phyloP scores from a whole-genome alignment of 306 rosid genomes.

The Datisca glomerata region DNA sequence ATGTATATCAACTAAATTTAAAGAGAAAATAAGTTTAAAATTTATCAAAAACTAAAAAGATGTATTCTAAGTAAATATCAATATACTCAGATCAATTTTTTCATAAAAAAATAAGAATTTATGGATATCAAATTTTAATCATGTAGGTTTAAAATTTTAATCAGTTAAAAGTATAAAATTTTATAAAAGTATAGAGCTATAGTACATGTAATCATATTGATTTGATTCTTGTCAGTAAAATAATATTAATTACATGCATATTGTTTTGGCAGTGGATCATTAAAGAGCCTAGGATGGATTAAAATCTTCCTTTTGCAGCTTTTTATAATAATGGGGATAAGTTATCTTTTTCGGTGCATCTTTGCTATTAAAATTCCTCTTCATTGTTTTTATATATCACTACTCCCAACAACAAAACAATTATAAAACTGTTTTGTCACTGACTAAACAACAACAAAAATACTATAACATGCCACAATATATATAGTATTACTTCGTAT shows the following conservation, averaged over 20 bases:
- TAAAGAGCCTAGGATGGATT: background rate
- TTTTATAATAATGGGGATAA: conserved; percentile 1
- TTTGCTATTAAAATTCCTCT: background rate
- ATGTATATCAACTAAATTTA: no score
- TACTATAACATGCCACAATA: no score
- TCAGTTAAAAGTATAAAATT: background rate
- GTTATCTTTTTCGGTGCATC: conserved; percentile 1
- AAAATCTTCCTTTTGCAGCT: conserved; percentile 1
- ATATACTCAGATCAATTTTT: background rate
- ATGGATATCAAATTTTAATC: no score
- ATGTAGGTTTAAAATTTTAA: no score
- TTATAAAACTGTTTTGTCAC: no score
- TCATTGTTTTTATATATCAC: no score
- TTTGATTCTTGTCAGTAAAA: background rate
- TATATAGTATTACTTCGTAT: no score
- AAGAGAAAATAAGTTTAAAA: no score
- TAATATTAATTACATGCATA: background rate
- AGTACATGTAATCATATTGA: background rate
- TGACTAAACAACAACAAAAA: no score
- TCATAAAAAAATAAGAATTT: background rate
- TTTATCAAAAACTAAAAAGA: no score
- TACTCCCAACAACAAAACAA: no score
- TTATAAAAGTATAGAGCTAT: background rate
- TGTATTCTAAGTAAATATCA: background rate
- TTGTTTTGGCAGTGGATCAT: conserved; percentile 1